A percentile compares a stretch with the other conserved stretches of the same genome.
These are phyloP conservation scores for Naegleria fowleri DNA, from an alignment of 208 protist species.

Conservation along the genomic window DNA sequence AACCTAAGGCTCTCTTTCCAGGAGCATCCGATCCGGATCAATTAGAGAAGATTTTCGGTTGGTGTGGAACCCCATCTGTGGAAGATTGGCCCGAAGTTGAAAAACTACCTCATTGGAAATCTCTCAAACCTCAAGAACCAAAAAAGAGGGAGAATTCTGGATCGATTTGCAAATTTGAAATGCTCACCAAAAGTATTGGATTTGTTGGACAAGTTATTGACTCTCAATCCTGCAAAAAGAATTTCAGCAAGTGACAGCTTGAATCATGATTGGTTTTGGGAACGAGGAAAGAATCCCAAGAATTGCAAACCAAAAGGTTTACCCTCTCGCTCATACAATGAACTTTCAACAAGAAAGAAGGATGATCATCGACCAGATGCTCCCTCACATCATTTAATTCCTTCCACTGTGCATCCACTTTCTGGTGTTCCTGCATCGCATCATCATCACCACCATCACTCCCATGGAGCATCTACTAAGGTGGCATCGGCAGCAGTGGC, in stretches of 20 bases:
- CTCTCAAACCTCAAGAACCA: not conserved
- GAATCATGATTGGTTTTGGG: slow-evolving; percentile 65
- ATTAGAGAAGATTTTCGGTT: slow-evolving; percentile 53
- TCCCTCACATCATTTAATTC: not conserved
- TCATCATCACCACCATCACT: too few relatives aligned
- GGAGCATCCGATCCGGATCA: slow-evolving; percentile 66
- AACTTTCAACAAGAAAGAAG: not conserved
- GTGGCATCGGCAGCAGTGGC: too few relatives aligned
- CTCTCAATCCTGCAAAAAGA: slow-evolving; percentile 89
- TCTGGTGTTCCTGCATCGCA: too few relatives aligned
- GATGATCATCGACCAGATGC: not conserved
- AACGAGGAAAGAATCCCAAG: not conserved
- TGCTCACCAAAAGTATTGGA: slow-evolving; percentile 50
- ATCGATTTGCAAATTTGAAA: not conserved
- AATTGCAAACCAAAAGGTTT: not conserved
- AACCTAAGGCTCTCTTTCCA: slow-evolving; percentile 44
- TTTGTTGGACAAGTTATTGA: slow-evolving; percentile 80
- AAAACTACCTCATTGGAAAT: not conserved
- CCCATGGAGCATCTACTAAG: too few relatives aligned
- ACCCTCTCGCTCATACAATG: not conserved
- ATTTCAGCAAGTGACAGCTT: slow-evolving; percentile 81
- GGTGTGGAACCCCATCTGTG: not conserved
- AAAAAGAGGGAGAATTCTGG: not conserved
- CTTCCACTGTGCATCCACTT: not conserved
- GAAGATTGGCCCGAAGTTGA: not conserved